Evolutionary conservation across 2,329 filamentous ascomycete genomes (phyloP), one percentile per base, ranked within the genome.

Genomic region (Aureobasidium pullulans): DNA sequence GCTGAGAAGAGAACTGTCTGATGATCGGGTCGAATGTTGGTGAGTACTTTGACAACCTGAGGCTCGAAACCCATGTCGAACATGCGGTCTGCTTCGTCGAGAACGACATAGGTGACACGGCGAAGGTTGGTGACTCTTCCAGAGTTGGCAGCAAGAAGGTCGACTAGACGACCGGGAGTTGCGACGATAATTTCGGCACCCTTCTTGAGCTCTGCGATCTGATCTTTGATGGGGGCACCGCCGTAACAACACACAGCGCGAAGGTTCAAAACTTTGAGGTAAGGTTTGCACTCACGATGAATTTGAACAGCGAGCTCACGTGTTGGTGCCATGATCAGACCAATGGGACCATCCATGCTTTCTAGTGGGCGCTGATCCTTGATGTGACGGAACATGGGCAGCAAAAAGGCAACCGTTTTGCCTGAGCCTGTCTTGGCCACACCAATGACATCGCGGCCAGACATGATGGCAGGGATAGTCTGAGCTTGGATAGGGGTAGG

Each of bases 51-150:
- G 84, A 94, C 94, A 57, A 99, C 92, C 72, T 99, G 94, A 2
- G 94, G 93, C 74, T 96, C 93, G 69, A 99, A 99, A 13, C 94
- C 94, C 94, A 99, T 97, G 72, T 99, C 94, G 61, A 97, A 96
- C 94, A 99, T 97, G 63, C 94, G 88, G 74, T 99, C 94, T 49
- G 94, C 94, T 75, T 99, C 94, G 70, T 99, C 94, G 40, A 99
- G 83, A 10, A 99, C 94, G 28, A 96, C 85, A 71, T 97, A 99
- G 0, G 90, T 94, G 11, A 96, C 90, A 63, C 94, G 84, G 65
- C 83, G 85, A 60, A 99, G 79, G 68, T 95, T 97, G 11, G 93
- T 96, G 9, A 97, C 92, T 63, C 92, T 85, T n/a, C 93, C 93
- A 64, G 89, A 87, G 70, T 97, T 99, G 54, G 92, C 91, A 42